Base-by-base conservation (phyloP, 1,284 basidiomycete genomes). In the Cystobasidium sp. region DNA sequence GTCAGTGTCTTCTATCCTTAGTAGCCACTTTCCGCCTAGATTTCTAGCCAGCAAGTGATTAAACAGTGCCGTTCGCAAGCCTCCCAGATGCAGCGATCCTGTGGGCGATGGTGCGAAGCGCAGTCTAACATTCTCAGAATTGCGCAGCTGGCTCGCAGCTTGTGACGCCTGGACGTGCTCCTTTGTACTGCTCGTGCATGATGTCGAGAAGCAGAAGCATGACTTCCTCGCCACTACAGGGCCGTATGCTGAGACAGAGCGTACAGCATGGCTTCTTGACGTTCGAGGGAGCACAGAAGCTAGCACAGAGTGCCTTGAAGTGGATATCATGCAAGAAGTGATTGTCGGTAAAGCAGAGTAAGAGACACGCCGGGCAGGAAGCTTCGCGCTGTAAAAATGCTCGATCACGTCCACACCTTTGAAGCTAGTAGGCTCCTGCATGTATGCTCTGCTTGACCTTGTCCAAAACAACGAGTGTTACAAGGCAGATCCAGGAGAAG, bases 21-120 rank as follows among this genome's bases (percentile, higher is more conserved):
- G 84, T 46, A 97, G 88, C 91, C 93, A 97, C 80, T 90, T 90
- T 1, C 94, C 95, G 1, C 88, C 88, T 39, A 88, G 85, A 80
- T 91, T 93, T 78, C 87, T 87, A 0, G 94, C 92, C 74, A 91
- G 89, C 0, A 98, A 84, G 80, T 97, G 88, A 81, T 99, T 99
- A 84, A 95, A 95, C 3, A 99, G 85, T 0, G 95, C 97, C 62
- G 95, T 99, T 20, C 97, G 85, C n/a, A 99, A 87, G 0, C 97
- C 96, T 1, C 96, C 96, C 0, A 99, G 88, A 83, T 99, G 96
- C 1, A 99, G 85, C 59, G 90, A 87, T 2, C 97, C 96, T 0
- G 97, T 99, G 0, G 97, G 97, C 0, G 96, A 98, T 0, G 97
- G 96, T 0, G 96, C 96, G 82, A 99, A 99, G 7, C 96, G 90